Conservation (phyloP, 345 rosid species). For the Angophora floribunda region DNA sequence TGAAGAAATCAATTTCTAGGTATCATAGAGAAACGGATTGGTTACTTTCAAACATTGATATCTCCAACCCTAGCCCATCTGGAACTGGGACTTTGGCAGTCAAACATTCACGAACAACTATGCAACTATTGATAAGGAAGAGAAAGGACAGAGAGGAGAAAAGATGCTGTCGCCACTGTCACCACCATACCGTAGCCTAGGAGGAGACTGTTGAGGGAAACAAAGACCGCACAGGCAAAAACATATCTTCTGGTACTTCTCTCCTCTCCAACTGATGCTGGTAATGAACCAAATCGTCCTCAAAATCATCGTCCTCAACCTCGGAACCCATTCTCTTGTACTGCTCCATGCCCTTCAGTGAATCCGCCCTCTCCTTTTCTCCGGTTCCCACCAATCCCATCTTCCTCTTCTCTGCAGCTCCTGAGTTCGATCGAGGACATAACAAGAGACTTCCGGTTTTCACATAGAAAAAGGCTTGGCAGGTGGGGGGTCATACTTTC, state of each 20-base stretch:
- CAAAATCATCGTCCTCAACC: conserved; percentile 11
- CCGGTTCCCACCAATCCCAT: conserved; percentile 35
- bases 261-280: conserved; percentile 12
- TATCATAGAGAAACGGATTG: neutral
- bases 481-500: neutral
- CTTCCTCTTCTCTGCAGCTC: conserved; percentile 7
- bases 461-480: neutral
- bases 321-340: conserved; percentile 69
- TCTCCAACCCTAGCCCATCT: neutral
- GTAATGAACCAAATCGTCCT: conserved; percentile 12
- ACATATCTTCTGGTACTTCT: conserved; percentile 33
- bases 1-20: neutral
- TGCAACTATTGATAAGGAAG: neutral
- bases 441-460: neutral
- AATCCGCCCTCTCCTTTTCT: conserved; percentile 35
- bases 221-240: conserved; percentile 68
- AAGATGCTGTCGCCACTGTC: neutral
- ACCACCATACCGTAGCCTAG: conserved; percentile 66
- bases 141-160: neutral
- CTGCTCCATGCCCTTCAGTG: conserved; percentile 48
- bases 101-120: neutral
- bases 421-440: neutral
- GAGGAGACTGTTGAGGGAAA: conserved; percentile 78
- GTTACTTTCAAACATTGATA: neutral
- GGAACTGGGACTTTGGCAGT: neutral